phyloP scores from a whole-genome alignment of 2,329 filamentous ascomycete species.

The Penicillium expansum region DNA sequence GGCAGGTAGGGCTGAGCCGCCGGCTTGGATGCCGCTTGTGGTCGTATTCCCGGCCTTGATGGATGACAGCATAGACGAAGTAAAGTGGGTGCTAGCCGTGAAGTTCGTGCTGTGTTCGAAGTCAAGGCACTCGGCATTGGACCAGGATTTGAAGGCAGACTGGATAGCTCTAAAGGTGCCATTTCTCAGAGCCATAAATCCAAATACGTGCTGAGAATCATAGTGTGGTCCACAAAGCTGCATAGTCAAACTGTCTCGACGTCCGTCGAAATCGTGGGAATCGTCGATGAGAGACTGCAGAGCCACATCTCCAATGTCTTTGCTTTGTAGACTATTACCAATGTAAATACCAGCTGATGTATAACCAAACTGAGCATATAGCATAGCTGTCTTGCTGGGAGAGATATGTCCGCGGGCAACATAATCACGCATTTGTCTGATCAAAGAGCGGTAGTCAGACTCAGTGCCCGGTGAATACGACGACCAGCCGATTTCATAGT shows the following conservation, averaged over 20 bases:
- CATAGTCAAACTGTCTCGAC: constrained; percentile 34
- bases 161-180: background rate
- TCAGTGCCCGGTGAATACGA: constrained; percentile 18
- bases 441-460: constrained; percentile 22
- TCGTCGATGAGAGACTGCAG: constrained; percentile 29
- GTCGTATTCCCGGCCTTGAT: background rate
- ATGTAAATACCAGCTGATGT: background rate
- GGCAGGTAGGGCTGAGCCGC: background rate
- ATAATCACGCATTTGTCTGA: constrained; percentile 32
- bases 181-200: constrained; percentile 27
- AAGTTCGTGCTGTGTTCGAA: background rate
- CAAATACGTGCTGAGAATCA: constrained; percentile 35
- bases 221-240: constrained; percentile 37
- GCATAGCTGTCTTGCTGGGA: constrained; percentile 13
- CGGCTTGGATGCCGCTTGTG: background rate
- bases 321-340: background rate
- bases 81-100: background rate
- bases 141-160: background rate
- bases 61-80: background rate
- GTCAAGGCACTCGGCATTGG: background rate
- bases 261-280: constrained; percentile 21
- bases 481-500: constrained; percentile 28
- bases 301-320: constrained; percentile 17
- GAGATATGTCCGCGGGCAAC: constrained; percentile 23
- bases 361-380: background rate